Evolutionary conservation across 2,329 filamentous ascomycete species (phyloP), one percentile per base, ranked within the genome.

Genomic region (Dryadomyces quercivorus): DNA sequence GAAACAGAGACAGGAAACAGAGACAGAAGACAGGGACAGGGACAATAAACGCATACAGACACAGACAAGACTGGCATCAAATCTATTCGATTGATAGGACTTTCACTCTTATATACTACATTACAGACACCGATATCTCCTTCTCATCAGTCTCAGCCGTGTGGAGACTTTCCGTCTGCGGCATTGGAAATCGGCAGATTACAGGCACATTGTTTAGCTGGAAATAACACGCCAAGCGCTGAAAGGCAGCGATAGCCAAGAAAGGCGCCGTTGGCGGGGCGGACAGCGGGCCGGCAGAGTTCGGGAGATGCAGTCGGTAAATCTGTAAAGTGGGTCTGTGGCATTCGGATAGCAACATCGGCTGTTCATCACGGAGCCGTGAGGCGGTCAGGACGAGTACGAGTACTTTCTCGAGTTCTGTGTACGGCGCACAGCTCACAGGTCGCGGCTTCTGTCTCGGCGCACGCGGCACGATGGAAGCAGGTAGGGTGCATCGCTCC

Each of bases 221-320:
- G 26, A 31, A 31, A 31, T 31, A 31, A 31, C 8, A 31, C 26
- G 26, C 38, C 38, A 42, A 42, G 38, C 16, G 12, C 38, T 42
- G 5, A 3, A n/a, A 9, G 38, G 12, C 16, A 42, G 38, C 38
- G 12, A 42, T n/a, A 15, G 38, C 38, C 16, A 42, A n/a, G 38
- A 42, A 42, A 42, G 38, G 12, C 26, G 26, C 26, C 26, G 26
- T 31, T 31, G 26, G 26, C 26, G 26, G 26, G 26, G 26, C 26
- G 26, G 26, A 31, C 26, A 31, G 26, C 26, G 26, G 26, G 26
- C 26, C 26, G 26, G 26, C 26, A 31, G 26, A 31, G 26, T 20
- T 55, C 57, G 53, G 55, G 55, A 57, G 51, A 55, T 56, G 46
- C 16, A 34, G 26, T 56, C 56, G 56, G 56, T 56, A 58, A 36